Conservation (phyloP, 106 monocot genomes). For the Acorus calamus region DNA sequence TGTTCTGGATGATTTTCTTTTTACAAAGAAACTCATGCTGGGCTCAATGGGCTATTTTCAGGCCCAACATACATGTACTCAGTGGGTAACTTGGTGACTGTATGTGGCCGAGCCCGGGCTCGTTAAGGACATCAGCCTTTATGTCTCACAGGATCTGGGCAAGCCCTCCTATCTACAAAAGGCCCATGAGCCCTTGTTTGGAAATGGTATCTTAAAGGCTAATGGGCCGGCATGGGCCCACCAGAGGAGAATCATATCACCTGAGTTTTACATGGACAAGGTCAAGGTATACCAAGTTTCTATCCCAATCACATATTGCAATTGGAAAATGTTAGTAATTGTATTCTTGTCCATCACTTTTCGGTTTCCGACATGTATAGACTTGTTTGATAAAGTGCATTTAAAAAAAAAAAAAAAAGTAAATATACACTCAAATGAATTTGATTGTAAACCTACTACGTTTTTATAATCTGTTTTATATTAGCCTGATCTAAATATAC, state of each 20-base stretch:
- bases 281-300: constrained; percentile 43
- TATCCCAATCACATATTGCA: background rate
- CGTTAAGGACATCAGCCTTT: constrained; percentile 48
- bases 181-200: constrained; percentile 42
- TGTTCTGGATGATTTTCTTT: too few species aligned
- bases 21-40: too few species aligned
- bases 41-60: background rate
- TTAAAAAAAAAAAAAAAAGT: too few species aligned
- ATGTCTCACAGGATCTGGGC: constrained; percentile 52
- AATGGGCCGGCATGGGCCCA: constrained; percentile 58
- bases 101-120: constrained; percentile 44
- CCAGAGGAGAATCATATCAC: constrained; percentile 70
- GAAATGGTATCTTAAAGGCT: constrained; percentile 44
- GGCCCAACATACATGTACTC: constrained; percentile 48
- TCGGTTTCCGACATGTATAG: too few species aligned
- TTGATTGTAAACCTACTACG: too few species aligned
- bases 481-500: too few species aligned
- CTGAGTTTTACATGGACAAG: constrained; percentile 67
- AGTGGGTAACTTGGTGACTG: constrained; percentile 24
- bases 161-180: constrained; percentile 43
- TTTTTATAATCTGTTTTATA: too few species aligned
- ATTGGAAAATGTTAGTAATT: too few species aligned
- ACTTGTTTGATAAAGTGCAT: too few species aligned
- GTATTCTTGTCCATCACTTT: too few species aligned
- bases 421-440: too few species aligned